Evolutionary conservation across 176 grass and related monocot species (phyloP).

Genomic region (Poa pratensis): DNA sequence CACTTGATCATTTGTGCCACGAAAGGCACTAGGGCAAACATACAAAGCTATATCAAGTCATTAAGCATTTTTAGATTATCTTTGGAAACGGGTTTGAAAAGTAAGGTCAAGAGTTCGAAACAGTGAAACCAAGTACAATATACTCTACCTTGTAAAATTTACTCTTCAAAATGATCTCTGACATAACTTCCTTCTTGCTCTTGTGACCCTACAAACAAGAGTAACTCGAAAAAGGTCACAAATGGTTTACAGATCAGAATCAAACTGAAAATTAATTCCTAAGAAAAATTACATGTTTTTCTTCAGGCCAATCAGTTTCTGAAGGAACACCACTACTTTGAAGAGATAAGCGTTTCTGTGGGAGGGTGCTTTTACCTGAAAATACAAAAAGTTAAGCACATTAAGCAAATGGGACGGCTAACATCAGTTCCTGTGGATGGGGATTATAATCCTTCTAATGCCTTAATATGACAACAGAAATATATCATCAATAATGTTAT

Average conservation of each 20-base stretch:
- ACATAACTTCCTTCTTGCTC: conserved; percentile 98
- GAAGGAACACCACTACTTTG: conserved; percentile 43
- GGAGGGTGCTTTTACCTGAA: conserved; percentile 46
- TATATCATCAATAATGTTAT: background rate
- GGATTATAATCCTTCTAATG: conserved; percentile 15
- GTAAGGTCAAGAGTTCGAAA: conserved; percentile 26
- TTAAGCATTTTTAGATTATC: background rate
- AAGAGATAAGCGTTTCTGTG: conserved; percentile 54
- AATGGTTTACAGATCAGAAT: conserved; percentile 27
- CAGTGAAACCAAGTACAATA: conserved; percentile 6
- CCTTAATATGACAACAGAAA: conserved; percentile 15
- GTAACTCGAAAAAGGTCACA: conserved; percentile 38
- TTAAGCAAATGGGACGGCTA: conserved; percentile 17
- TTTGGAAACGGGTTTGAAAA: conserved; percentile 16
- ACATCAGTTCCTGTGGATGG: conserved; percentile 24
- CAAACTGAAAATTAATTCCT: conserved; percentile 19
- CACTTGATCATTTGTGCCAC: conserved; percentile 12
- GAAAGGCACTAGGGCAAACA: conserved; percentile 10
- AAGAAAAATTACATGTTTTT: conserved; percentile 49
- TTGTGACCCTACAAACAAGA: conserved; percentile 67
- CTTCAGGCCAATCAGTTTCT: conserved; percentile 51
- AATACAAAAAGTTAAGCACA: conserved; percentile 20
- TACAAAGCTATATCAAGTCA: conserved; percentile 13
- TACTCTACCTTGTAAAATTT: conserved; percentile 92
- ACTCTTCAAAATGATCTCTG: conserved; percentile 93